These are phyloP conservation scores for Neoboletus brunneissimus DNA, from an alignment of 768 basidiomycete genomes.

Conservation along the genomic window DNA sequence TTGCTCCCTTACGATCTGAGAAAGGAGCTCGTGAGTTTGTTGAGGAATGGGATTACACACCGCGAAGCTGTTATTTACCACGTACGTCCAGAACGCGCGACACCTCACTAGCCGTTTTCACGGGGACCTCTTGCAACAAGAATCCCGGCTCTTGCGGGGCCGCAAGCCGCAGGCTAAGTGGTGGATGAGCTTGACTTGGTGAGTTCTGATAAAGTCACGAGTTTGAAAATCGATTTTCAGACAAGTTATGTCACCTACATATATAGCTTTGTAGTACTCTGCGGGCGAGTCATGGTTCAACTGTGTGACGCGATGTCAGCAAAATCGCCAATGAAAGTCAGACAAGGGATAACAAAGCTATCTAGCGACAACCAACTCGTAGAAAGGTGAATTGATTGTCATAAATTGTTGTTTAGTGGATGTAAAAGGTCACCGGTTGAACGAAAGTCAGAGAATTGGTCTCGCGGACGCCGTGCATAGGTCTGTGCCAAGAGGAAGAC, in stretches of 20 bases:
- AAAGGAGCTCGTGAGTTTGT: neutral
- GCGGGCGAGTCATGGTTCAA: constrained; percentile 51
- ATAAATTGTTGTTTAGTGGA: neutral
- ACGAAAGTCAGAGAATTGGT: neutral
- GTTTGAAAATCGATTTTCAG: neutral
- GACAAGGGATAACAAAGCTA: neutral
- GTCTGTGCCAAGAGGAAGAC: neutral
- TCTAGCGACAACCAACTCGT: neutral
- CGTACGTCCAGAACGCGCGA: constrained; percentile 73
- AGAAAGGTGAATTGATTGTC: neutral
- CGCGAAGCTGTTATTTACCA: neutral
- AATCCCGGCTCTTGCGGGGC: constrained; percentile 78
- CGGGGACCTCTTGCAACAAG: constrained; percentile 64
- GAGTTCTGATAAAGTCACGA: constrained; percentile 47
- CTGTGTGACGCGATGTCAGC: constrained; percentile 36
- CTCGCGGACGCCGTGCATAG: neutral
- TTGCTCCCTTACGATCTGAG: constrained; percentile 65
- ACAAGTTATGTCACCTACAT: constrained; percentile 44
- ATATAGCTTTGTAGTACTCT: constrained; percentile 65
- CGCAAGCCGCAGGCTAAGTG: constrained; percentile 61
- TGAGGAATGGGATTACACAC: neutral
- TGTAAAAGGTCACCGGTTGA: neutral
- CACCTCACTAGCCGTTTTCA: constrained; percentile 68
- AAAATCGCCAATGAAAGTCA: neutral
- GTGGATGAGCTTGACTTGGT: constrained; percentile 64